A percentile compares a stretch with the other conserved stretches of the same genome.
Evolutionary conservation across 139 green algal genomes (phyloP).

Genomic region (Volvox africanus): DNA sequence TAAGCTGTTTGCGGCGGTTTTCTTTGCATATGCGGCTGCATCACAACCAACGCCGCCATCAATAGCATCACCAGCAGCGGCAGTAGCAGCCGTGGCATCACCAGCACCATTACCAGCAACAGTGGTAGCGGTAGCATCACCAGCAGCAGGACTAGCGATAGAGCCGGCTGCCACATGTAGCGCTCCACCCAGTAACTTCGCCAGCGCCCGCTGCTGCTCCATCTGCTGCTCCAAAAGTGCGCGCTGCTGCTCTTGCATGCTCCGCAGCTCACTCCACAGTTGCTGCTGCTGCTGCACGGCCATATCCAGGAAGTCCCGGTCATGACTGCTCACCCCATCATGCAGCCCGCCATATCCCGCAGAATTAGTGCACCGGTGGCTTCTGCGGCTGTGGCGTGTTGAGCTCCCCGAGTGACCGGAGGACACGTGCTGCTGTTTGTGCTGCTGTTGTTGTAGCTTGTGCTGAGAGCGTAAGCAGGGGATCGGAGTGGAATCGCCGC

Average conservation of each 20-base stretch:
- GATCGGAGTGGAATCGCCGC: not conserved
- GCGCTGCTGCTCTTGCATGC: not conserved
- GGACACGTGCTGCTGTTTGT: not conserved
- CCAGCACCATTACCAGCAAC: not conserved
- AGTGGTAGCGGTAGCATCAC: not conserved
- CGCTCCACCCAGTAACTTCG: not conserved
- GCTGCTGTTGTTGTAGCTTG: not conserved
- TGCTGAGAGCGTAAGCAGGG: not conserved
- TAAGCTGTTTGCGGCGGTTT: too few relatives aligned
- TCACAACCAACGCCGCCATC: too few relatives aligned
- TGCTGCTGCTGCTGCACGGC: constrained; percentile 2
- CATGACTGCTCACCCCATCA: not conserved
- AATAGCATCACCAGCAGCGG: too few relatives aligned
- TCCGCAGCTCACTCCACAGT: not conserved
- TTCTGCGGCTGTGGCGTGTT: not conserved
- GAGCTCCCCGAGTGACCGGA: not conserved
- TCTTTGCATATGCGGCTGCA: not conserved
- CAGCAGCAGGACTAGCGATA: too few relatives aligned
- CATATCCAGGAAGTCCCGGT: not conserved
- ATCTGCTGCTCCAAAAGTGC: not conserved
- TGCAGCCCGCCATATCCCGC: too few relatives aligned
- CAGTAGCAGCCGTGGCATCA: not conserved
- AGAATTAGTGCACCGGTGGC: not conserved
- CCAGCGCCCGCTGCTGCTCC: constrained; percentile 12
- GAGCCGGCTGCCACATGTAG: too few relatives aligned